A percentile compares a stretch with the other conserved stretches of the same genome.
These are phyloP conservation scores for Boletus sp. DNA, from an alignment of 768 basidiomycete genomes.

Conservation along the genomic window DNA sequence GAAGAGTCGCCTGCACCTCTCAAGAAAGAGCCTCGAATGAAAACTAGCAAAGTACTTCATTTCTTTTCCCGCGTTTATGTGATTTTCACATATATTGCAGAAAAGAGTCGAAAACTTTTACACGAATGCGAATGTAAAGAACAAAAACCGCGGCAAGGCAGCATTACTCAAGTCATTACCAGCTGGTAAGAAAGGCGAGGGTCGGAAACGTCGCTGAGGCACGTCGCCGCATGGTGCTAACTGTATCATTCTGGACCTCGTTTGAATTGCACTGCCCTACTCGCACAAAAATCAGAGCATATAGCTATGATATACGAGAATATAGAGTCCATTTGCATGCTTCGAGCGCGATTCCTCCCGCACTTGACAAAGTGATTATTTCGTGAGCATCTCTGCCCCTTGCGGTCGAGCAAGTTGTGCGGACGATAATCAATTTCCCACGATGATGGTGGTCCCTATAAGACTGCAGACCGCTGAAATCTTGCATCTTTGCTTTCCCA, in stretches of 20 bases:
- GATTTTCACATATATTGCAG: slow-evolving; percentile 38
- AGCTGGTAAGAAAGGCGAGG: slow-evolving; percentile 47
- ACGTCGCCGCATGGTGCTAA: slow-evolving; percentile 13
- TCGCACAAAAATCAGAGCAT: slow-evolving; percentile 3
- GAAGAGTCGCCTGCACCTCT: slow-evolving; percentile 33
- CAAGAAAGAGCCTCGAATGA: slow-evolving; percentile 79
- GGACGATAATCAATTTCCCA: slow-evolving; percentile 41
- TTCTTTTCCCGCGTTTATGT: not conserved
- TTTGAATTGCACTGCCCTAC: not conserved
- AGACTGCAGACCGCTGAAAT: slow-evolving; percentile 13
- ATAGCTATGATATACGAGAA: slow-evolving; percentile 15
- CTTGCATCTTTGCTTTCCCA: slow-evolving; percentile 28
- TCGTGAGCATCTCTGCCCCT: slow-evolving; percentile 5
- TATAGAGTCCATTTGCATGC: slow-evolving; percentile 1
- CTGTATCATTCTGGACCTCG: slow-evolving; percentile 11
- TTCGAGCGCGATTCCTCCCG: slow-evolving; percentile 3
- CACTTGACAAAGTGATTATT: slow-evolving; percentile 4
- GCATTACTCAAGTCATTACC: slow-evolving; percentile 57
- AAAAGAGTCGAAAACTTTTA: slow-evolving; percentile 91
- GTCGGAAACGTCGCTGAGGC: slow-evolving; percentile 37
- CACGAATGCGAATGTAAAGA: slow-evolving; percentile 80
- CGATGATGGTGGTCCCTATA: slow-evolving; percentile 24
- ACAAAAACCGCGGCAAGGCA: slow-evolving; percentile 71
- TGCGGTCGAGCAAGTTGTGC: slow-evolving; percentile 1
- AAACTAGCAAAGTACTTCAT: slow-evolving; percentile 77